Base-by-base conservation (phyloP, 129 eudicot species). In the Tanacetum coccineum region DNA sequence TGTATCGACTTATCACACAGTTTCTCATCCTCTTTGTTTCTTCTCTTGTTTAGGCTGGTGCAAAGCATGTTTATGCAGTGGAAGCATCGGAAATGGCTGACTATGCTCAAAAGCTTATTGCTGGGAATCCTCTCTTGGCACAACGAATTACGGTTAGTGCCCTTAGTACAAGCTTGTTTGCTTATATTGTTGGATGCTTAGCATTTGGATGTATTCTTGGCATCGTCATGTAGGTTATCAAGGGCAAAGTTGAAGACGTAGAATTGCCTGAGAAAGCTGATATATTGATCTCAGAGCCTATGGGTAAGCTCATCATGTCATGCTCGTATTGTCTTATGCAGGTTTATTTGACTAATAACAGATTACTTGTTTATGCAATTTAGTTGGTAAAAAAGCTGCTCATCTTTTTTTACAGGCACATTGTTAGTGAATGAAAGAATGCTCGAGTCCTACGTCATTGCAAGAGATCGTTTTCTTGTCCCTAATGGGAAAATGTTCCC, bases 21-120 rank as follows among this genome's bases (percentile, higher is more conserved):
- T n/a, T 44, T 1, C 14, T 69, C 6, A 58, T 9, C 30, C 22
- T 74, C 63, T 17, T 14, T 74, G 66, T 62, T 64, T 18, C 25
- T 52, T 17, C 30, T 72, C 40, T 30, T 54, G 61, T 26, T 53
- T 70, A 94, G 99, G 99, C 99, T 74, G 99, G 99, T 70, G 99
- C 96, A 44, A 93, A 73, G 40, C 99, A 93, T 82, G 99, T 93
- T 68, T 93, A 93, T 79, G 99, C 96, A 59, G 95, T 94, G 76
- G 99, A 94, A 78, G 99, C 99, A 42, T 94, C 99, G 73, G 99
- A 94, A 76, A 94, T 94, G 96, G 95, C 99, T 69, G 96, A 89
- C 42, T 94, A 89, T 81, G 99, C 99, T 62, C 78, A 83, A 40
- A 82, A 84, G 75, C 96, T 94, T 55, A 87, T 94, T 79, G 95